phyloP scores from a whole-genome alignment of 192 early-diverging fungal species.

The Entomortierella chlamydospora region DNA sequence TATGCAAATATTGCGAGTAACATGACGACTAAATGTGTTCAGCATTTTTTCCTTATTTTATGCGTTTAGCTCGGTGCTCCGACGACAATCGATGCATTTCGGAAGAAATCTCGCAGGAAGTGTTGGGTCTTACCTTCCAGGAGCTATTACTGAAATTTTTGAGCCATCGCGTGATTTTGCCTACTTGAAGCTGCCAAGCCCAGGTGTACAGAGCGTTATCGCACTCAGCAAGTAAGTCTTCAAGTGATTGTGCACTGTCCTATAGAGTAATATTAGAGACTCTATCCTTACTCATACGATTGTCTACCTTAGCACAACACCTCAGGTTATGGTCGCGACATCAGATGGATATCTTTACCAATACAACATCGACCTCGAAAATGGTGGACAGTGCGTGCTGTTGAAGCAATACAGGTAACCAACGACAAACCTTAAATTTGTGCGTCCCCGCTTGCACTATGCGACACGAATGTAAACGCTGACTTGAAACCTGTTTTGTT shows the following conservation, averaged over 20 bases:
- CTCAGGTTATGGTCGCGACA: constrained; percentile 91
- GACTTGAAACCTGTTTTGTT: too few species aligned
- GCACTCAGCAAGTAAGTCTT: constrained; percentile 73
- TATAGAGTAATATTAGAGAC: too few species aligned
- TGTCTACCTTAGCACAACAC: constrained; percentile 65
- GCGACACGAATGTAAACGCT: too few species aligned
- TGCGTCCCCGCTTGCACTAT: too few species aligned
- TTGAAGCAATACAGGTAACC: constrained; percentile 79
- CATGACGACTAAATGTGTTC: too few species aligned
- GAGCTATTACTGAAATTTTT: constrained; percentile 91
- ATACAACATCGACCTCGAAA: constrained; percentile 88
- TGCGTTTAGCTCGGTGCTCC: constrained; percentile 59
- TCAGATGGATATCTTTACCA: constrained; percentile 92
- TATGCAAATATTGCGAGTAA: too few species aligned
- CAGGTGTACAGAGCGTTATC: constrained; percentile 80
- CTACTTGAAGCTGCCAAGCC: constrained; percentile 85
- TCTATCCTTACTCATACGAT: too few species aligned
- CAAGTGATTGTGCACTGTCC: not conserved
- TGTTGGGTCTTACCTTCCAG: constrained; percentile 89
- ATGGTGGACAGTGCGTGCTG: constrained; percentile 89
- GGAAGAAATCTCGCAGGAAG: constrained; percentile 79
- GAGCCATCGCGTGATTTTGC: constrained; percentile 97
- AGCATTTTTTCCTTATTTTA: not conserved
- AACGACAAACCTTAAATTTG: too few species aligned
- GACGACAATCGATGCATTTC: constrained; percentile 68